Conservation (phyloP, 495 filamentous ascomycete genomes). For the Immersiella caudata region DNA sequence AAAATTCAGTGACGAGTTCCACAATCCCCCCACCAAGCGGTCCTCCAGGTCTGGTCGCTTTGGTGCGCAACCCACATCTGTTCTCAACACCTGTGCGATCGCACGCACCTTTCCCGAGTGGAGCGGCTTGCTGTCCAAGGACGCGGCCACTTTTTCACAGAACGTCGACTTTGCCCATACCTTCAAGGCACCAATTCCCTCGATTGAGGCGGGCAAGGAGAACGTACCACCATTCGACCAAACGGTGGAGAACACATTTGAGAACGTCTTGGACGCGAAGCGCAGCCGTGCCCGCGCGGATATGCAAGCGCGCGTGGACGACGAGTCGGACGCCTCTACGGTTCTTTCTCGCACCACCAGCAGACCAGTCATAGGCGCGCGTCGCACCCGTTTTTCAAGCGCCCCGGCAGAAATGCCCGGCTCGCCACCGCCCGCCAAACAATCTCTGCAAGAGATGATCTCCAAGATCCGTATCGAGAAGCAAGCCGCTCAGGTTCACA, state of each 20-base stretch:
- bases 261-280: constrained; percentile 32
- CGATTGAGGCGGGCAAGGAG: constrained; percentile 37
- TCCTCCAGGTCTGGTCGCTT: constrained; percentile 36
- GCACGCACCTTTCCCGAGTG: constrained; percentile 66
- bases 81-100: constrained; percentile 65
- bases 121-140: constrained; percentile 36
- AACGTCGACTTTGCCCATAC: constrained; percentile 27
- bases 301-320: constrained; percentile 51
- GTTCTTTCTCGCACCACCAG: constrained; percentile 38
- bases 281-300: constrained; percentile 39
- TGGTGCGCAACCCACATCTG: constrained; percentile 24
- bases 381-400: constrained; percentile 34
- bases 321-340: constrained; percentile 47
- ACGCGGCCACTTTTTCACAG: constrained; percentile 26
- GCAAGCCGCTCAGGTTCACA: constrained; percentile 15
- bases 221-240: constrained; percentile 41
- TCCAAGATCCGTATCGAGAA: constrained; percentile 38
- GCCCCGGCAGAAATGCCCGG: constrained; percentile 10
- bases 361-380: constrained; percentile 20
- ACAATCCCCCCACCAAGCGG: constrained; percentile 25
- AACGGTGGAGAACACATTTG: constrained; percentile 32
- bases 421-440: constrained; percentile 30
- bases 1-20: constrained; percentile 32
- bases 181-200: constrained; percentile 22
- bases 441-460: constrained; percentile 37